phyloP scores from a whole-genome alignment of 2,329 filamentous ascomycete genomes.

The Scedosporium minutisporum region DNA sequence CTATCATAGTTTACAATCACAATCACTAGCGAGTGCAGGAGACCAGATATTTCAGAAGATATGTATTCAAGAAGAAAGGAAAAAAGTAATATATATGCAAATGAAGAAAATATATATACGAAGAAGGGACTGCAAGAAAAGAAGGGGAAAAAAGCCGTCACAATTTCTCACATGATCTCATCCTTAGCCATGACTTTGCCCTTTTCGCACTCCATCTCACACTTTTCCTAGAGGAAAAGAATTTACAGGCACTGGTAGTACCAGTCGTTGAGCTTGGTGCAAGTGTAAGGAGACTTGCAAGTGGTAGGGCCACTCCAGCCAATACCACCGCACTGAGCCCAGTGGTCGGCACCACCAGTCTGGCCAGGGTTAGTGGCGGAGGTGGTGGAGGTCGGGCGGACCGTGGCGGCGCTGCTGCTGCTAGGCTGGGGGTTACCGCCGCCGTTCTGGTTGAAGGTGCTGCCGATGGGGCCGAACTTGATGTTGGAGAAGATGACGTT shows the following conservation, averaged over 20 bases:
- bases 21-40: background rate
- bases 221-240: background rate
- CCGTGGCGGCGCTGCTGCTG: background rate
- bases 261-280: conserved; percentile 12
- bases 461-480: conserved; percentile 45
- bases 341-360: conserved; percentile 9
- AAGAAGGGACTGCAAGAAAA: background rate
- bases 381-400: background rate
- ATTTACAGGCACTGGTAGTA: conserved; percentile 14
- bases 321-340: conserved; percentile 14
- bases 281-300: conserved; percentile 12
- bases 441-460: conserved; percentile 31
- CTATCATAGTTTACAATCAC: too few relatives aligned
- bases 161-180: background rate
- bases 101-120: background rate
- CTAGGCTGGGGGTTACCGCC: background rate
- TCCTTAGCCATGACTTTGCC: background rate
- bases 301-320: conserved; percentile 12
- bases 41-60: background rate
- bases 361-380: background rate
- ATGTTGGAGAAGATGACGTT: conserved; percentile 51
- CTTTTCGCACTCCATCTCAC: background rate
- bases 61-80: background rate
- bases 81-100: background rate
- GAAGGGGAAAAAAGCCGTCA: background rate